phyloP scores from a whole-genome alignment of 2,329 filamentous ascomycete genomes.

The Colletotrichum nymphaeae region DNA sequence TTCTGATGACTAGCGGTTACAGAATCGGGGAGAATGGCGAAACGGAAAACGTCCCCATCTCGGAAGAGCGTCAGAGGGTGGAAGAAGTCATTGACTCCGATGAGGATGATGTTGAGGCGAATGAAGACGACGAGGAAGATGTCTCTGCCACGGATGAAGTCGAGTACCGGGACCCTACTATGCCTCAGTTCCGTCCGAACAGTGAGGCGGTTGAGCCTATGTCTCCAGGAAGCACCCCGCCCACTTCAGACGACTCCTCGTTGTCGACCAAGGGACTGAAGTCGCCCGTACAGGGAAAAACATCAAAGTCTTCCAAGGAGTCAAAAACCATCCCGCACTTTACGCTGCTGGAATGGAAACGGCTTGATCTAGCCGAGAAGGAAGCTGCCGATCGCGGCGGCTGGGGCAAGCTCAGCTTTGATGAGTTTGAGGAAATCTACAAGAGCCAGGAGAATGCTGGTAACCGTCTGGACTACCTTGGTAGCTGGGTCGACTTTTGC shows the following conservation, averaged over 20 bases:
- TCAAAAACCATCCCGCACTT: constrained; percentile 42
- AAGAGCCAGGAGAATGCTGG: constrained; percentile 71
- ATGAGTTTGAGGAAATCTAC: constrained; percentile 84
- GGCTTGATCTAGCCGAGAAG: constrained; percentile 72
- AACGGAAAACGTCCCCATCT: background rate
- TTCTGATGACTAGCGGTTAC: constrained; percentile 59
- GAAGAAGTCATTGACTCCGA: constrained; percentile 34
- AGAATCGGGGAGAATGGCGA: constrained; percentile 44
- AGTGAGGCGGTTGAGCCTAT: constrained; percentile 42
- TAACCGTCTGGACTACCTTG: constrained; percentile 81
- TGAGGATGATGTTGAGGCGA: constrained; percentile 29
- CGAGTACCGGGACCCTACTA: constrained; percentile 66
- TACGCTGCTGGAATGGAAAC: constrained; percentile 61
- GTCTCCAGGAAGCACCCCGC: background rate
- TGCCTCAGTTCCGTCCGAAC: constrained; percentile 78
- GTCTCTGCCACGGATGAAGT: constrained; percentile 27
- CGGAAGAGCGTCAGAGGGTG: constrained; percentile 25
- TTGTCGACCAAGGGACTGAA: background rate
- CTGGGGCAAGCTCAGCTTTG: constrained; percentile 79
- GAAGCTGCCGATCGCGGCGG: constrained; percentile 80
- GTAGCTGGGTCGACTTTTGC: constrained; percentile 90
- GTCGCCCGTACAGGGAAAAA: constrained; percentile 29
- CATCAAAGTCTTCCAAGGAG: constrained; percentile 38
- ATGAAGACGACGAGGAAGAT: constrained; percentile 38
- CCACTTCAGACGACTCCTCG: constrained; percentile 10